Conservation (phyloP, 257 asterid genomes). For the Solanum chiquidenum region DNA sequence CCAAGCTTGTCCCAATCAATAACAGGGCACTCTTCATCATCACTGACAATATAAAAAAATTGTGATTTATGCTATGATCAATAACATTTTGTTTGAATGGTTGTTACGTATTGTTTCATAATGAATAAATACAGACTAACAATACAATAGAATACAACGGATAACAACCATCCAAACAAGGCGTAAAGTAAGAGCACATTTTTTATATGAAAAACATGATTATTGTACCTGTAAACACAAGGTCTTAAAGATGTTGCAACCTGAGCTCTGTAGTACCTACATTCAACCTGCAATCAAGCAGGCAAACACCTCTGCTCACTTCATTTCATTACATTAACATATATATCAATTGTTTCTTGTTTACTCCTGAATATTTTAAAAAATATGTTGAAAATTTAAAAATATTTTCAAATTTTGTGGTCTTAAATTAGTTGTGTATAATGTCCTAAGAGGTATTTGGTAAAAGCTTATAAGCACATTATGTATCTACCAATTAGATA, state of each 20-base stretch:
- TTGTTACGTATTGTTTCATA: background rate
- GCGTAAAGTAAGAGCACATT: background rate
- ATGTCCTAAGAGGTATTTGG: background rate
- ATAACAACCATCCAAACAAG: background rate
- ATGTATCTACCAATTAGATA: background rate
- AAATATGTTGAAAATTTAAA: background rate
- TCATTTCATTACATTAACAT: background rate
- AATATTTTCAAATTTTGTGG: background rate
- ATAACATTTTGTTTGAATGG: background rate
- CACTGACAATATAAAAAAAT: background rate
- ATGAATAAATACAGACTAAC: background rate
- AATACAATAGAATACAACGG: background rate
- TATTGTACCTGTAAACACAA: slow-evolving; percentile 7
- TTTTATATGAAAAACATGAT: background rate
- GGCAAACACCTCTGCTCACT: background rate
- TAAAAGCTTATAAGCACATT: background rate
- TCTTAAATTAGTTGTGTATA: background rate
- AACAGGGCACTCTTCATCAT: slow-evolving; percentile 19
- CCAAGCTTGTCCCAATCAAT: slow-evolving; percentile 66
- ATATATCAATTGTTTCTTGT: background rate
- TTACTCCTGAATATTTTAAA: background rate
- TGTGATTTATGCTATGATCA: background rate
- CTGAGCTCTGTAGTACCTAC: slow-evolving; percentile 11
- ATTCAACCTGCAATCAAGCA: slow-evolving; percentile 22
- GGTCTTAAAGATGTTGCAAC: slow-evolving; percentile 6